These are phyloP conservation scores for Neoboletus magnificus DNA, from an alignment of 768 basidiomycete species.

Conservation along the genomic window DNA sequence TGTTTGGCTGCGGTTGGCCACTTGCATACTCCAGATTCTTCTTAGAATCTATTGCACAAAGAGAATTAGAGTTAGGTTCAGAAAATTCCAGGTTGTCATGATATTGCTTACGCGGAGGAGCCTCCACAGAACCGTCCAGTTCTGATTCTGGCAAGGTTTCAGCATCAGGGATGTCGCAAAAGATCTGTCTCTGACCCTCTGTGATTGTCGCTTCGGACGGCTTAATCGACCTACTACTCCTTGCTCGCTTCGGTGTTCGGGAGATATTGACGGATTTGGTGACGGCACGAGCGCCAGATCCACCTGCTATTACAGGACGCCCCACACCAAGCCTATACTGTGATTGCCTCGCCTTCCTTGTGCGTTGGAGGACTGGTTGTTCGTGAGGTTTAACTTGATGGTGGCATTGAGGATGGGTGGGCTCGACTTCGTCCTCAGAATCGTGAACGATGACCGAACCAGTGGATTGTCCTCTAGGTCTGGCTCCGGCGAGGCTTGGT, in stretches of 20 bases:
- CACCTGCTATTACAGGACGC: slow-evolving; percentile 62
- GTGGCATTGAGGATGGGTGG: slow-evolving; percentile 20
- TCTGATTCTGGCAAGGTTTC: slow-evolving; percentile 26
- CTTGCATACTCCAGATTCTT: not conserved
- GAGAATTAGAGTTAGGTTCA: not conserved
- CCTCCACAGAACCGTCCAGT: slow-evolving; percentile 8
- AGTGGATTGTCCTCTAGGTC: slow-evolving; percentile 32
- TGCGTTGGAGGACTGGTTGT: slow-evolving; percentile 34
- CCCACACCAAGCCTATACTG: slow-evolving; percentile 72
- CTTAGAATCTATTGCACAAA: slow-evolving; percentile 4
- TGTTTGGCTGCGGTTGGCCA: slow-evolving; percentile 3
- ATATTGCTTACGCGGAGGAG: slow-evolving; percentile 14
- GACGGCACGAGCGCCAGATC: slow-evolving; percentile 59
- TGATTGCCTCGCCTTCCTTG: slow-evolving; percentile 68
- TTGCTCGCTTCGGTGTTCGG: slow-evolving; percentile 45
- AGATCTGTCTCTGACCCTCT: slow-evolving; percentile 39
- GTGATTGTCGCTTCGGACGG: slow-evolving; percentile 54
- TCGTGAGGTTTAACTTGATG: slow-evolving; percentile 12
- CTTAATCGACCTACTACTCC: slow-evolving; percentile 47
- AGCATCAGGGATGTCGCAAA: slow-evolving; percentile 3
- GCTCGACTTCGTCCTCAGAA: slow-evolving; percentile 43
- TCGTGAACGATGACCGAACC: slow-evolving; percentile 38
- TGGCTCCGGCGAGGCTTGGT: slow-evolving; percentile 25
- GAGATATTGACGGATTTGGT: slow-evolving; percentile 57
- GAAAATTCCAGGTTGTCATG: not conserved